Evolutionary conservation across 176 grass and related monocot species (phyloP).

Genomic region (Luzula sylvatica): DNA sequence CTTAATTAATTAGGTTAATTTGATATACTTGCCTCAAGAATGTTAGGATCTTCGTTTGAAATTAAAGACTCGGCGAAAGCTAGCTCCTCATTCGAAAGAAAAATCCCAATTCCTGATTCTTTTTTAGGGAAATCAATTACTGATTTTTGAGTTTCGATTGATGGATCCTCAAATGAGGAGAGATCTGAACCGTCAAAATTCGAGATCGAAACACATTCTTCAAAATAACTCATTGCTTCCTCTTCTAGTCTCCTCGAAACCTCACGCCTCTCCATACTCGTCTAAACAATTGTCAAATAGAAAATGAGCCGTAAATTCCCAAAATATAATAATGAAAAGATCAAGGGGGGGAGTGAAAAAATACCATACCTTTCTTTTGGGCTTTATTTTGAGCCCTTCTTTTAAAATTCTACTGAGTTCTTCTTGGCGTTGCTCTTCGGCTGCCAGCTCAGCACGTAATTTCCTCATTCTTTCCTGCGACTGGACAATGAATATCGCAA

Average conservation of each 20-base stretch:
- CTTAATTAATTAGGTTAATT: not conserved
- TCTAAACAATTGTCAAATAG: conserved; percentile 23
- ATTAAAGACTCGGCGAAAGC: conserved; percentile 31
- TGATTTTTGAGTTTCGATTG: conserved; percentile 21
- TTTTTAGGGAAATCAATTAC: conserved; percentile 3
- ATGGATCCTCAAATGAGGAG: conserved; percentile 62
- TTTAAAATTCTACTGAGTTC: conserved; percentile 88
- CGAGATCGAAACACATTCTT: conserved; percentile 88
- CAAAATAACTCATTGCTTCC: conserved; percentile 92
- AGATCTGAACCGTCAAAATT: conserved; percentile 80
- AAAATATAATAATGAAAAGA: conserved; percentile 8
- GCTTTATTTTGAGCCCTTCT: conserved; percentile 29
- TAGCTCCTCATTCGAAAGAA: conserved; percentile 34
- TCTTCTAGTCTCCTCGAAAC: conserved; percentile 75
- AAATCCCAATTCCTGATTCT: conserved; percentile 39
- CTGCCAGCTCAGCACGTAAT: conserved; percentile 61
- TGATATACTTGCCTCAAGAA: conserved; percentile 35
- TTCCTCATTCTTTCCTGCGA: conserved; percentile 67
- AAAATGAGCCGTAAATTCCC: not conserved
- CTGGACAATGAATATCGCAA: conserved; percentile 29
- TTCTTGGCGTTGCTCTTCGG: conserved; percentile 76
- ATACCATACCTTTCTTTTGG: conserved; percentile 69
- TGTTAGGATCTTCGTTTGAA: conserved; percentile 5
- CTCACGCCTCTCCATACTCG: conserved; percentile 47
- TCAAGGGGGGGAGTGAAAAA: conserved; percentile 2